A percentile compares a stretch with the other conserved stretches of the same genome.
phyloP scores from a whole-genome alignment of 306 rosid species.

The Dryas octopetala region DNA sequence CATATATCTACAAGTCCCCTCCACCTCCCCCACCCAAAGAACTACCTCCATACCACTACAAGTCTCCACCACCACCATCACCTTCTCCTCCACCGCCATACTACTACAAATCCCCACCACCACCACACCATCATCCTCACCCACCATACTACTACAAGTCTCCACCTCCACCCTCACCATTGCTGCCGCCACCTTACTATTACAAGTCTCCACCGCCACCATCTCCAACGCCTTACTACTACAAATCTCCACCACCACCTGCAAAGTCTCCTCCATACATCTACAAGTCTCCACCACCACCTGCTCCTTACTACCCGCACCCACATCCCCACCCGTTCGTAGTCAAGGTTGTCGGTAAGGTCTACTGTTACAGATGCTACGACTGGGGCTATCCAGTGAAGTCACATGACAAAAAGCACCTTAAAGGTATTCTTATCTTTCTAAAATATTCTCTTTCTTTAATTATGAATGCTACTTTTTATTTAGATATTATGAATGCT shows the following conservation, averaged over 20 bases:
- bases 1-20: conserved; percentile 44
- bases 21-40: too few relatives aligned
- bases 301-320: conserved; percentile 36
- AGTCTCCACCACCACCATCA: conserved; percentile 33
- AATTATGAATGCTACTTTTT: background rate
- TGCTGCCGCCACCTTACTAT: conserved; percentile 11
- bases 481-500: background rate
- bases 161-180: conserved; percentile 34
- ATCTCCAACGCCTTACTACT: conserved; percentile 28
- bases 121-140: conserved; percentile 11
- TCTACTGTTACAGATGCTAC: conserved; percentile 79
- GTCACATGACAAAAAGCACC: conserved; percentile 87
- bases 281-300: conserved; percentile 42
- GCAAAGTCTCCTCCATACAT: conserved; percentile 1
- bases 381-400: conserved; percentile 67
- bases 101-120: conserved; percentile 44
- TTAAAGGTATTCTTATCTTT: conserved; percentile 53
- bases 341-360: conserved; percentile 91
- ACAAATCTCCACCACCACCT: conserved; percentile 48
- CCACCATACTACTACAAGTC: conserved; percentile 36
- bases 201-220: conserved; percentile 29
- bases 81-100: conserved; percentile 17
- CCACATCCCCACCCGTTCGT: conserved; percentile 56
- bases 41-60: too few relatives aligned
- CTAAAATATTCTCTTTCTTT: background rate